Percentiles rank a stretch among this genome's conserved stretches.
Conservation (phyloP, 495 filamentous ascomycete species). For the Durotheca rogersii region DNA sequence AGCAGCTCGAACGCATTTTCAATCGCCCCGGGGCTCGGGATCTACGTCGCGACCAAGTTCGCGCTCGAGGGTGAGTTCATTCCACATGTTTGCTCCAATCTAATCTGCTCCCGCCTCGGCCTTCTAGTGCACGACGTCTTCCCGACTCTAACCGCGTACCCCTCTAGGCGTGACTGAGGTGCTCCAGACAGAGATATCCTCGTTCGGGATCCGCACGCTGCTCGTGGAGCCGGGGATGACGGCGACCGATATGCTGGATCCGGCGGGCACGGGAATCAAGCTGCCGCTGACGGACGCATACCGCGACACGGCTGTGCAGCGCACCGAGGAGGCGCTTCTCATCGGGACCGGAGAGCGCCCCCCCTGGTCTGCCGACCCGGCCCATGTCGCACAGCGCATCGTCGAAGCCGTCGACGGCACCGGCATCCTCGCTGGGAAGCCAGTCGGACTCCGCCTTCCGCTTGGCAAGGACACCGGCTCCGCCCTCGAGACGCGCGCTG, state of each 20-base stretch:
- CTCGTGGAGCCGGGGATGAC: conserved; percentile 41
- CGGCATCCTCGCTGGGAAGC: conserved; percentile 13
- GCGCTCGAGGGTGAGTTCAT: conserved; percentile 38
- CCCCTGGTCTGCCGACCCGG: conserved; percentile 6
- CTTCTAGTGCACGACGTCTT: too few relatives aligned
- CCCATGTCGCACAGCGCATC: conserved; percentile 42
- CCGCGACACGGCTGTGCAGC: conserved; percentile 12
- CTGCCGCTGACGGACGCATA: conserved; percentile 17
- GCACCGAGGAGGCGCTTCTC: not conserved
- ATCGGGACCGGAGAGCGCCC: not conserved
- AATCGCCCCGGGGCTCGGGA: conserved; percentile 24
- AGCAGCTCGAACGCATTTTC: conserved; percentile 34
- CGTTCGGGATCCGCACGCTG: conserved; percentile 39
- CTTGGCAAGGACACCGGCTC: conserved; percentile 23
- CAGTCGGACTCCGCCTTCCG: conserved; percentile 16
- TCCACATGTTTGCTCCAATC: not conserved
- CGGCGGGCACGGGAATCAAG: conserved; percentile 11
- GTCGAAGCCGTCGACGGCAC: conserved; percentile 36
- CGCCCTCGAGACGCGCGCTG: conserved; percentile 12
- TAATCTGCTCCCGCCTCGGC: too few relatives aligned
- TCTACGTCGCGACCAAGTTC: conserved; percentile 48
- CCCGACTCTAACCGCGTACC: not conserved
- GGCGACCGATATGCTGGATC: conserved; percentile 11
- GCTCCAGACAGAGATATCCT: conserved; percentile 37
- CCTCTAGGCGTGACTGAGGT: conserved; percentile 28